Evolutionary conservation across 1,284 basidiomycete genomes (phyloP), one percentile per base, ranked within the genome.

Genomic region (Sanghuangporus baumii): DNA sequence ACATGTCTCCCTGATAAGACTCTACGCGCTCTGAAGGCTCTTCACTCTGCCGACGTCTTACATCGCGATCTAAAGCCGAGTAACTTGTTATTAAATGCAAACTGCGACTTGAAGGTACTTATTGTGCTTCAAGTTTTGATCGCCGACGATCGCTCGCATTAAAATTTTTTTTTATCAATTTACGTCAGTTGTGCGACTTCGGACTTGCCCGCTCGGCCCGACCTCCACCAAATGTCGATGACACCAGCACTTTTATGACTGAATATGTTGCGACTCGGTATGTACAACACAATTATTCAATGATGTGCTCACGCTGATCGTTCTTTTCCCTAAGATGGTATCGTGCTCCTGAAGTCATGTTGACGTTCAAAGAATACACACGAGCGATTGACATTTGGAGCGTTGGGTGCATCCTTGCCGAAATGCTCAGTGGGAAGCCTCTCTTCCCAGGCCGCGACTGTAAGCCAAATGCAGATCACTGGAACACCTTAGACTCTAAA

Each of bases 381-480:
- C 88, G 89, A 56, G 93, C 94, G 0, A 96, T 96, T 72, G 93
- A 96, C 70, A 86, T 96, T 69, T 97, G 94, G 94, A 89, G 87
- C 65, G 92, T 96, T 2, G 94, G 94, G 1, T 96, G 94, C 73
- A 93, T 97, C 6, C 79, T 96, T 14, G 94, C 94, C 0, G 94
- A 97, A 75, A 96, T 97, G 94, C 80, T 97, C 18, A 91, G 86
- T 65, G 93, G 94, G 48, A 89, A 89, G 70, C 92, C 95, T 0
- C 78, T 97, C 57, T 97, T 97, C 76, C 94, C 94, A 1, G 94
- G 94, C 20, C 80, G 89, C 70, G 91, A 93, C 71, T 91, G 89
- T 86, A 70, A 71, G 78, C 69, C 36, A 41, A 46, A 36, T n/a
- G 61, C 37, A 59, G 34, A 55, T 63, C 65, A 47, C 65, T 51